phyloP scores from a whole-genome alignment of 169 alveolate genomes.

The Cryptosporidium andersoni region DNA sequence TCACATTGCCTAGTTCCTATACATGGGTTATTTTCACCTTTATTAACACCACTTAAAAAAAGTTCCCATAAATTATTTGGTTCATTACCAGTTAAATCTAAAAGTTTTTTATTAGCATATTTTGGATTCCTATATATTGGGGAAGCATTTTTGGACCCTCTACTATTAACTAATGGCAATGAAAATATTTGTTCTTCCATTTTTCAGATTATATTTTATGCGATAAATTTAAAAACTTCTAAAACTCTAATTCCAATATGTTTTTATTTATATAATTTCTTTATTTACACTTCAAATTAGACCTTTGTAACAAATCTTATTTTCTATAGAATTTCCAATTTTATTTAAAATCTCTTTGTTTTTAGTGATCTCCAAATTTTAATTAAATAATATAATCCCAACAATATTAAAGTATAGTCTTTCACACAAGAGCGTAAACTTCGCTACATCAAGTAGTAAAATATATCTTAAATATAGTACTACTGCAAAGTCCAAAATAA shows the following conservation, averaged over 20 bases:
- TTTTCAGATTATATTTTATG: background rate
- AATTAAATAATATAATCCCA: too few relatives aligned
- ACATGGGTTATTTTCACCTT: slow-evolving; percentile 9
- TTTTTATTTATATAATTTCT: too few relatives aligned
- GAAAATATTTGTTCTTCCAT: slow-evolving; percentile 7
- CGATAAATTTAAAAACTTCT: background rate
- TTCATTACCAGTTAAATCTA: slow-evolving; percentile 33
- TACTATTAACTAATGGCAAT: background rate
- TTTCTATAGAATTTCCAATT: too few relatives aligned
- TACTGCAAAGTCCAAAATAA: too few relatives aligned
- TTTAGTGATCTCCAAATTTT: too few relatives aligned
- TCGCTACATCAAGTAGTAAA: too few relatives aligned
- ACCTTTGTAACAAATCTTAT: too few relatives aligned
- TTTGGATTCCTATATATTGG: slow-evolving; percentile 63
- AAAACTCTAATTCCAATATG: background rate
- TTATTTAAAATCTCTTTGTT: too few relatives aligned
- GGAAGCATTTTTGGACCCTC: slow-evolving; percentile 6
- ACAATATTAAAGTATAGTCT: too few relatives aligned
- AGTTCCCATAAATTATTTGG: slow-evolving; percentile 54
- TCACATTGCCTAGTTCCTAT: slow-evolving; percentile 23
- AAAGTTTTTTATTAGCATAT: slow-evolving; percentile 23
- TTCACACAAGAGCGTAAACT: too few relatives aligned
- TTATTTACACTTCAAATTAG: too few relatives aligned
- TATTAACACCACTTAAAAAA: slow-evolving; percentile 44
- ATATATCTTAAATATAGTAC: too few relatives aligned